These are phyloP conservation scores for Monosporascus sp. DNA, from an alignment of 2,329 filamentous ascomycete genomes.

Conservation along the genomic window DNA sequence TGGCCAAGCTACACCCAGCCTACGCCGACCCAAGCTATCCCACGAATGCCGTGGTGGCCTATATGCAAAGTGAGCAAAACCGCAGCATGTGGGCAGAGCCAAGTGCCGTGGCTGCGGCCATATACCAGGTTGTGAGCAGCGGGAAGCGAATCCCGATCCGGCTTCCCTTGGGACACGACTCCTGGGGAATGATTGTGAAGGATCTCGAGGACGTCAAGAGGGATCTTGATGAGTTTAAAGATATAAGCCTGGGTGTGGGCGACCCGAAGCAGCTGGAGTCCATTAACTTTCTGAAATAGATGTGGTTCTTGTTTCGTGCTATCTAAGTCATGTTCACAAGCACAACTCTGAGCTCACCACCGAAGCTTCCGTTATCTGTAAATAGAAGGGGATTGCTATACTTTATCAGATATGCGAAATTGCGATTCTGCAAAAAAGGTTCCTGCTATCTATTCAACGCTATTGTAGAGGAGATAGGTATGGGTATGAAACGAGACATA, in stretches of 20 bases:
- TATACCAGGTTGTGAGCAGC: constrained; percentile 29
- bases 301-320: no score
- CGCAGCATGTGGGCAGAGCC: constrained; percentile 28
- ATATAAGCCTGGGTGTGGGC: constrained; percentile 22
- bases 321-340: no score
- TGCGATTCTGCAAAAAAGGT: no score
- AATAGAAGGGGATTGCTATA: no score
- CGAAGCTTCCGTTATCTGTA: no score
- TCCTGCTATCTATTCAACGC: no score
- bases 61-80: constrained; percentile 20
- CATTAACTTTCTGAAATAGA: constrained; percentile 3
- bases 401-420: no score
- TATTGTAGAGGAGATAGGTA: no score
- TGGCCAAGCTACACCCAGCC: constrained; percentile 33
- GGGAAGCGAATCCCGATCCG: constrained; percentile 34
- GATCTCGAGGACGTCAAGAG: constrained; percentile 25
- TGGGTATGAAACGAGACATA: no score
- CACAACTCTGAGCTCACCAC: no score
- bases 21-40: constrained; percentile 28
- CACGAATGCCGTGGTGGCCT: constrained; percentile 21
- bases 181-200: constrained; percentile 28
- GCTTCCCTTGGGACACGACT: constrained; percentile 35
- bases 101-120: constrained; percentile 28
- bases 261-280: constrained; percentile 9
- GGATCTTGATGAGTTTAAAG: constrained; percentile 30